These are phyloP conservation scores for Firmiana major DNA, from an alignment of 345 rosid genomes.

Conservation along the genomic window DNA sequence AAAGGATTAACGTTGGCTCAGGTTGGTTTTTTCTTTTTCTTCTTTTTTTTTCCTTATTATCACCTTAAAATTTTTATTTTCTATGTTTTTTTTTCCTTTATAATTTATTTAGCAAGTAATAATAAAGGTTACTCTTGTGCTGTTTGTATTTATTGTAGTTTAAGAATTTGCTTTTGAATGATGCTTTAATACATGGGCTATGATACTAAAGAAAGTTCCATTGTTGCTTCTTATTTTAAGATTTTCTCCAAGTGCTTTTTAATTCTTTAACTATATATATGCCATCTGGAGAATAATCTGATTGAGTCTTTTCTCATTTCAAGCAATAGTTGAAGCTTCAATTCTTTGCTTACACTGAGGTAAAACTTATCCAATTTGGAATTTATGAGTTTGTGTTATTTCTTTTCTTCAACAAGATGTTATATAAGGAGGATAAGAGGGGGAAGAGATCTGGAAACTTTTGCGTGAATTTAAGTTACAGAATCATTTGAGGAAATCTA, in stretches of 20 bases:
- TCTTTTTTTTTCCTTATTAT: neutral
- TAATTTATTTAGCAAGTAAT: neutral
- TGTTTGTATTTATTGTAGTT: neutral
- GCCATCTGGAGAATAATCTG: neutral
- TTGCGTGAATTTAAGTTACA: neutral
- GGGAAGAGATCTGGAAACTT: neutral
- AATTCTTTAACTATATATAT: neutral
- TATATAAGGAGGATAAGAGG: neutral
- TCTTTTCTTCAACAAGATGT: neutral
- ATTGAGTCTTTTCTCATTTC: neutral
- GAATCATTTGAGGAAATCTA: neutral
- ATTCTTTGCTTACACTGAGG: neutral
- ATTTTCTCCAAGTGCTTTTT: slow-evolving; percentile 6
- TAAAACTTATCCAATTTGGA: neutral
- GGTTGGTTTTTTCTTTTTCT: slow-evolving; percentile 35
- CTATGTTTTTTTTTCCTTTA: neutral
- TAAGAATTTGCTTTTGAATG: neutral
- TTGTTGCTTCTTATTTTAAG: slow-evolving; percentile 21
- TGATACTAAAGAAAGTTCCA: slow-evolving; percentile 18
- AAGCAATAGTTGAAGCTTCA: neutral
- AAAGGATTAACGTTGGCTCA: slow-evolving; percentile 74
- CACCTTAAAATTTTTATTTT: neutral
- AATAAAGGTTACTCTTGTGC: neutral
- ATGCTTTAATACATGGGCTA: slow-evolving; percentile 6
- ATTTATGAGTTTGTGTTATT: neutral